Conservation (phyloP, 768 basidiomycete species). For the Pisolithus albus region DNA sequence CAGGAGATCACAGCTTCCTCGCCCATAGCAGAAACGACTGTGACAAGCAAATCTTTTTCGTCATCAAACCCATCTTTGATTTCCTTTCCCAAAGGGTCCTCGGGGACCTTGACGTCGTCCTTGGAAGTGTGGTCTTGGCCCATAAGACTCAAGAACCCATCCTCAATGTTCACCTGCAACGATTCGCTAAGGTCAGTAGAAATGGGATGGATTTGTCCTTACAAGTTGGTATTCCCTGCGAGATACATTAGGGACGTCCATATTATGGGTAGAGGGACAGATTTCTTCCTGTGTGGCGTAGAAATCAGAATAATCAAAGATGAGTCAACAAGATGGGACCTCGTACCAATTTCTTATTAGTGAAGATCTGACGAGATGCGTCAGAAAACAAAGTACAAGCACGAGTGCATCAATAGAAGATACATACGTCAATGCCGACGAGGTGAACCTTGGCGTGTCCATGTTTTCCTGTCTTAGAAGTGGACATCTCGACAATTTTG, state of each 20-base stretch:
- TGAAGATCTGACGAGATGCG: constrained; percentile 75
- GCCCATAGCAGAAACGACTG: constrained; percentile 82
- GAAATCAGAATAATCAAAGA: not conserved
- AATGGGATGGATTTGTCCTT: constrained; percentile 20
- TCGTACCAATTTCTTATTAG: constrained; percentile 89
- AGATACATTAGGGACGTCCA: constrained; percentile 94
- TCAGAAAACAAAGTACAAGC: constrained; percentile 8
- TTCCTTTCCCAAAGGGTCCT: constrained; percentile 68
- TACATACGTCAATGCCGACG: constrained; percentile 88
- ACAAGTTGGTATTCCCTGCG: constrained; percentile 92
- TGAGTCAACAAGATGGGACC: constrained; percentile 2
- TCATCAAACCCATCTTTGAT: constrained; percentile 70
- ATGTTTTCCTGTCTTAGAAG: constrained; percentile 99
- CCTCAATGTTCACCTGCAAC: constrained; percentile 77
- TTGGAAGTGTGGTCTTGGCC: constrained; percentile 69
- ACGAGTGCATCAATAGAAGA: not conserved
- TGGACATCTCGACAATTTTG: constrained; percentile 99
- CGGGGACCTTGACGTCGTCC: constrained; percentile 94
- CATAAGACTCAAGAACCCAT: constrained; percentile 95
- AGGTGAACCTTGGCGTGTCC: constrained; percentile 99
- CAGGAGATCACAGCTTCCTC: constrained; percentile 87
- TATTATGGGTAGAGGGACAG: constrained; percentile 97
- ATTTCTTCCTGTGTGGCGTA: constrained; percentile 69
- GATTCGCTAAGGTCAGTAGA: constrained; percentile 1
- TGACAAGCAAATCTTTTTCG: constrained; percentile 84